Conservation (phyloP, 2,329 filamentous ascomycete genomes). For the Zasmidium cellare region DNA sequence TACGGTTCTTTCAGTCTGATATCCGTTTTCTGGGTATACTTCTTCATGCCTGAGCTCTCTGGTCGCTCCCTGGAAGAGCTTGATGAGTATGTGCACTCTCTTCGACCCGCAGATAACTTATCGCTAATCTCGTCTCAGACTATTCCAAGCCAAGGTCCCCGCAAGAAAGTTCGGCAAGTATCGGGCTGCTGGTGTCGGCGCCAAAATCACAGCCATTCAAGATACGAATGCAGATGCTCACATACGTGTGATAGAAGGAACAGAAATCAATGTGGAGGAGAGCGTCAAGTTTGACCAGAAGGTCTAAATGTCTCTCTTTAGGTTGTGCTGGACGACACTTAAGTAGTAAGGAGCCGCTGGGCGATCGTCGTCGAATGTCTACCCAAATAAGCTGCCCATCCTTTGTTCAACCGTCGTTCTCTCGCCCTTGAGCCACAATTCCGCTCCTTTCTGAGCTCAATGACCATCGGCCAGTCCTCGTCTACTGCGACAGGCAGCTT, state of each 20-base stretch:
- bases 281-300: too few relatives aligned
- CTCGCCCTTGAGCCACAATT: too few relatives aligned
- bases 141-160: constrained; percentile 7
- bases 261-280: not conserved
- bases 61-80: constrained; percentile 9
- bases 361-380: too few relatives aligned
- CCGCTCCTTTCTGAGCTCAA: too few relatives aligned
- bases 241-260: not conserved
- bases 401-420: too few relatives aligned
- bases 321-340: not conserved
- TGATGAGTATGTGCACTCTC: not conserved
- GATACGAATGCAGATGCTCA: constrained; percentile 3
- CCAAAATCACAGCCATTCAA: constrained; percentile 2
- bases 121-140: not conserved
- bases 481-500: too few relatives aligned
- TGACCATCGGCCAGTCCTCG: too few relatives aligned
- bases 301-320: not conserved
- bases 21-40: not conserved
- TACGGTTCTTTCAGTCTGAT: constrained; percentile 1
- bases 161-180: constrained; percentile 5
- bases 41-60: constrained; percentile 10
- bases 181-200: not conserved
- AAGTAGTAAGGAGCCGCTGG: not conserved
- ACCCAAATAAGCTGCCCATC: too few relatives aligned
- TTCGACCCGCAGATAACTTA: not conserved